phyloP scores from a whole-genome alignment of 2,329 filamentous ascomycete genomes.

The Corynespora cassiicola region DNA sequence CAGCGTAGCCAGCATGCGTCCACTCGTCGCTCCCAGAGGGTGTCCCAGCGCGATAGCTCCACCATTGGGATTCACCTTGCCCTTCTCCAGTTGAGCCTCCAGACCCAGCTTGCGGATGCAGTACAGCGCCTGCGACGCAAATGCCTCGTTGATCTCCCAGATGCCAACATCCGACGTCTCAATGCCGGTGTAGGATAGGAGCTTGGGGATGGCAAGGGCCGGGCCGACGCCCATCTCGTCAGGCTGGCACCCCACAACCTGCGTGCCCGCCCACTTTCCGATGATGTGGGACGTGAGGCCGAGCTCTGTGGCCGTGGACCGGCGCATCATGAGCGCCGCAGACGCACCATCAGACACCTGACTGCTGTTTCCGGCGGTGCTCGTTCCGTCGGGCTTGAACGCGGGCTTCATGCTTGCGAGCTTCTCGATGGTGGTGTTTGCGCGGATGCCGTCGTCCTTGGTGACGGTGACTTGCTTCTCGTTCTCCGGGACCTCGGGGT shows the following conservation, averaged over 20 bases:
- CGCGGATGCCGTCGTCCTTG: conserved; percentile 83
- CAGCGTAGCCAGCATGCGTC: conserved; percentile 78
- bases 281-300: conserved; percentile 74
- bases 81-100: conserved; percentile 69
- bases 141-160: conserved; percentile 94
- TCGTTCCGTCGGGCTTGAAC: conserved; percentile 75
- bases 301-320: conserved; percentile 77
- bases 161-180: conserved; percentile 73
- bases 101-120: conserved; percentile 75
- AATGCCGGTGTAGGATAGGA: conserved; percentile 74
- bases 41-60: conserved; percentile 95
- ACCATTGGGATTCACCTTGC: conserved; percentile 93
- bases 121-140: conserved; percentile 70
- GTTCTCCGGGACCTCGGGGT: conserved; percentile 60
- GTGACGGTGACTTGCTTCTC: conserved; percentile 70
- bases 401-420: conserved; percentile 84
- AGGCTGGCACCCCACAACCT: conserved; percentile 78
- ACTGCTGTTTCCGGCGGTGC: conserved; percentile 83
- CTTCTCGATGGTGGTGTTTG: conserved; percentile 70
- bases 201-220: conserved; percentile 81
- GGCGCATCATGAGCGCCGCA: conserved; percentile 81
- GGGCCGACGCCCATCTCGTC: conserved; percentile 96
- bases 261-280: conserved; percentile 80
- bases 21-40: conserved; percentile 87
- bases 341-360: conserved; percentile 91